These are phyloP conservation scores for Paramecium biaurelia DNA, from an alignment of 73 alveolate species.

Conservation along the genomic window DNA sequence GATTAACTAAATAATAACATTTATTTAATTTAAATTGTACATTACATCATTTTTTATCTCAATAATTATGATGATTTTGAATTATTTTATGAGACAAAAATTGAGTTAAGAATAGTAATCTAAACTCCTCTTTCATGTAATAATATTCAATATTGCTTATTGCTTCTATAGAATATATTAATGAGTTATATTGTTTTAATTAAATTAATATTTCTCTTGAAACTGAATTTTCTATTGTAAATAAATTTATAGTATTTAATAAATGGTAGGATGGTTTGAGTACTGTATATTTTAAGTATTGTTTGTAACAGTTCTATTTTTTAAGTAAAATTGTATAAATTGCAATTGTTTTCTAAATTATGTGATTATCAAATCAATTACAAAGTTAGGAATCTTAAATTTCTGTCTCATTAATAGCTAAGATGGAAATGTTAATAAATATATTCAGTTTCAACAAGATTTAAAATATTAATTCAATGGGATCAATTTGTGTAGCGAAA, in stretches of 20 bases:
- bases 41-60: too few relatives aligned
- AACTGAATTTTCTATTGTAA: neutral
- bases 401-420: neutral
- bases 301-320: neutral
- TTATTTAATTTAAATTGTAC: neutral
- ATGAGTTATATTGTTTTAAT: neutral
- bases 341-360: neutral
- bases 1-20: neutral
- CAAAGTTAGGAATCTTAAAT: neutral
- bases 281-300: neutral
- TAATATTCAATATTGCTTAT: too few relatives aligned
- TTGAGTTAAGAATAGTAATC: too few relatives aligned
- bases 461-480: neutral
- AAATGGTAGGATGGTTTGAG: too few relatives aligned
- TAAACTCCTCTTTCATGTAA: too few relatives aligned
- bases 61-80: too few relatives aligned
- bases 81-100: too few relatives aligned
- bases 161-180: too few relatives aligned
- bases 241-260: too few relatives aligned
- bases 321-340: neutral
- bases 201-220: neutral
- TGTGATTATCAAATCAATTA: neutral
- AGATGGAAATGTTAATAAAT: neutral
- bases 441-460: neutral
- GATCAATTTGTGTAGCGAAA: neutral